Conservation (phyloP, 106 monocot species). For the Posidonia australis region DNA sequence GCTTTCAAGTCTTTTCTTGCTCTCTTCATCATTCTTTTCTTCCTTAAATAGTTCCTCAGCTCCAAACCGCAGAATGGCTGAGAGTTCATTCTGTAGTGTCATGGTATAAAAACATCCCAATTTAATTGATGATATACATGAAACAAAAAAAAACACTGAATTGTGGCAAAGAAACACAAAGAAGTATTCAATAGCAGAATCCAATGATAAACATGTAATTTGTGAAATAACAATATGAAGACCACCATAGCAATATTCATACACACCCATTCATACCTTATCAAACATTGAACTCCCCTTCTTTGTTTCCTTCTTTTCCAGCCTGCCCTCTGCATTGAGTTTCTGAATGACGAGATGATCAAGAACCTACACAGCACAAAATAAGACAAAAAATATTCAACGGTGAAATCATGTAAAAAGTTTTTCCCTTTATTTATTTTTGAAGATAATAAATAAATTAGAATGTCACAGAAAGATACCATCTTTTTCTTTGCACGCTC, state of each 20-base stretch:
- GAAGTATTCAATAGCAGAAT: too few species aligned
- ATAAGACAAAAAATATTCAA: neutral
- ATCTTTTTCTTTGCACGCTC: conserved; percentile 99
- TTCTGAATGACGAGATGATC: conserved; percentile 99
- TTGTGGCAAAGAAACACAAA: neutral
- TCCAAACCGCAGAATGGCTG: conserved; percentile 96
- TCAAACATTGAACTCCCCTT: conserved; percentile 94
- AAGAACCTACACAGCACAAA: conserved; percentile 46
- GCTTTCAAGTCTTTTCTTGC: conserved; percentile 73
- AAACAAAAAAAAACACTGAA: neutral
- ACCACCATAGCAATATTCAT: neutral
- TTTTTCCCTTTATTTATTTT: too few species aligned
- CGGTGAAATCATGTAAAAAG: neutral
- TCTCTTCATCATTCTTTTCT: conserved; percentile 96
- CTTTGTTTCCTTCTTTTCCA: conserved; percentile 97
- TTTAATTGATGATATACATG: neutral
- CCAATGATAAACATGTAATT: too few species aligned
- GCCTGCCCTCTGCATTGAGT: conserved; percentile 93
- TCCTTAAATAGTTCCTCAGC: conserved; percentile 98
- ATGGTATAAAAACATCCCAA: neutral
- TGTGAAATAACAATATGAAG: neutral
- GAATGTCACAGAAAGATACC: conserved; percentile 26
- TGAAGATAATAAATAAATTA: neutral
- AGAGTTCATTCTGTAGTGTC: conserved; percentile 82
- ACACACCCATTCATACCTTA: conserved; percentile 38